A percentile compares a stretch with the other conserved stretches of the same genome.
phyloP scores from a whole-genome alignment of 495 filamentous ascomycete genomes.

The Hypoxylon lenormandii region DNA sequence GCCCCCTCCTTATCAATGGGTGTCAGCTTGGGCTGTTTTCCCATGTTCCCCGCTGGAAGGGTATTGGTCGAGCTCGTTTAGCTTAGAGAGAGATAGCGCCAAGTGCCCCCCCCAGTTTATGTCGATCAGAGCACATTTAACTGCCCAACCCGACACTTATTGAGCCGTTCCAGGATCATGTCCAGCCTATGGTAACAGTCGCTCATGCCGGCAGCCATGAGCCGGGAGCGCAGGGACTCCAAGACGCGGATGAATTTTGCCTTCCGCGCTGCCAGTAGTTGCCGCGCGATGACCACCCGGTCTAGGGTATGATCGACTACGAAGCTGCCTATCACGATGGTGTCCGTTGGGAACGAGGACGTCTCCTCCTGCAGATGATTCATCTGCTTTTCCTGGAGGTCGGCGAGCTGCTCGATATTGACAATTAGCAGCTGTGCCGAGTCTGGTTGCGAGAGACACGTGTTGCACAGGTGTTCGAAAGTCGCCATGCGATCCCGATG shows the following conservation, averaged over 20 bases:
- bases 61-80: background rate
- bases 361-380: constrained; percentile 1
- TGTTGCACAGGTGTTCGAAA: background rate
- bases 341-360: background rate
- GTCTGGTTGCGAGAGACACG: background rate
- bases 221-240: background rate
- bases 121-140: background rate
- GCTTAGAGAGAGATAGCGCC: background rate
- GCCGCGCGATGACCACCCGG: constrained; percentile 1
- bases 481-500: constrained; percentile 1
- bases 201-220: constrained; percentile 1
- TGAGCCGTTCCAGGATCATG: constrained; percentile 7
- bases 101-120: background rate
- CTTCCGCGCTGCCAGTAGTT: constrained; percentile 1
- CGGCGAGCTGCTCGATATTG: constrained; percentile 2
- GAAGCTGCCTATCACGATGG: background rate
- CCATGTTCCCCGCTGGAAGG: too few species aligned
- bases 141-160: background rate
- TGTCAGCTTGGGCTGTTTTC: too few species aligned
- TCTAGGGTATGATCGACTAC: background rate
- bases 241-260: background rate
- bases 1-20: too few species aligned
- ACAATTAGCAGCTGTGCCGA: constrained; percentile 1
- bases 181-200: constrained; percentile 4
- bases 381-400: constrained; percentile 1